phyloP scores from a whole-genome alignment of 371 early-diverging fungal genomes.

The Mucor indicus region DNA sequence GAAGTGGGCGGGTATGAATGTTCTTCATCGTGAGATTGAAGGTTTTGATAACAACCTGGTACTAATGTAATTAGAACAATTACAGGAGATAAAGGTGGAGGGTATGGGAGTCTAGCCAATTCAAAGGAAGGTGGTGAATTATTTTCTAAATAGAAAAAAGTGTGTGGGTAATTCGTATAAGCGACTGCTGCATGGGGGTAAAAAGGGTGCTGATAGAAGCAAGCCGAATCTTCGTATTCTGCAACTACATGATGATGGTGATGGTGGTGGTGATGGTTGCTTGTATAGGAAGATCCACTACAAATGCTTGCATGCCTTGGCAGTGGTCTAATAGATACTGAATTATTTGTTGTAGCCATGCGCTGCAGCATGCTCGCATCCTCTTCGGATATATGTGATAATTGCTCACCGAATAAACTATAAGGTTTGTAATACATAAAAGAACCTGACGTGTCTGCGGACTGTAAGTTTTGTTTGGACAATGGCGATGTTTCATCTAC shows the following conservation, averaged over 20 bases:
- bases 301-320: constrained; percentile 5
- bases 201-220: background rate
- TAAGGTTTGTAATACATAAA: constrained; percentile 34
- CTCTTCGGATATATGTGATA: constrained; percentile 47
- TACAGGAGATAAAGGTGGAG: constrained; percentile 3
- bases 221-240: constrained; percentile 7
- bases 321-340: constrained; percentile 3
- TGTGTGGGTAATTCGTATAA: background rate
- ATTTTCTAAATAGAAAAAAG: background rate
- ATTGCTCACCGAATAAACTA: constrained; percentile 36
- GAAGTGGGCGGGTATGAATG: background rate
- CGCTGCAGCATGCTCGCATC: constrained; percentile 35
- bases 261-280: background rate
- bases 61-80: constrained; percentile 7
- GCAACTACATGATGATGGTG: background rate
- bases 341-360: constrained; percentile 17
- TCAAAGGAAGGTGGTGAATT: constrained; percentile 17
- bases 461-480: constrained; percentile 18
- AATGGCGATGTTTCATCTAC: constrained; percentile 15
- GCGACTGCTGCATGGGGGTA: background rate
- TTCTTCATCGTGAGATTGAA: background rate
- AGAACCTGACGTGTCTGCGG: constrained; percentile 5
- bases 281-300: constrained; percentile 1
- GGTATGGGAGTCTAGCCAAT: constrained; percentile 17
- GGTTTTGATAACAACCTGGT: background rate